Percentiles rank a stretch among this genome's conserved stretches.
phyloP scores from a whole-genome alignment of 768 basidiomycete species.

The Tylopilus balloui region DNA sequence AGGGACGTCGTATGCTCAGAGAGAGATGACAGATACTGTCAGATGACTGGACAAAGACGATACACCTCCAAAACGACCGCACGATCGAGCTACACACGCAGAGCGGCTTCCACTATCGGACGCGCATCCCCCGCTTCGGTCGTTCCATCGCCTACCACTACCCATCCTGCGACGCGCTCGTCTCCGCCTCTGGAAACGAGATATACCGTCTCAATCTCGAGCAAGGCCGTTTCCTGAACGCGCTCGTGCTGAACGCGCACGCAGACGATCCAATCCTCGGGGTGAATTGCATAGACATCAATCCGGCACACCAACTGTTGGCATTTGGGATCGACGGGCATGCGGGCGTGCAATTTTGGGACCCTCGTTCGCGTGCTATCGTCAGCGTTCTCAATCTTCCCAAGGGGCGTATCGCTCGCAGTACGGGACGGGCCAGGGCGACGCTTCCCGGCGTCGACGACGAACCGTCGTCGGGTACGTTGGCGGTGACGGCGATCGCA shows the following conservation, averaged over 20 bases:
- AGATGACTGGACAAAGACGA: conserved; percentile 98
- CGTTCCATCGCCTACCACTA: conserved; percentile 91
- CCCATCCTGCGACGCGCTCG: conserved; percentile 85
- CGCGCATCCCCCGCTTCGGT: conserved; percentile 92
- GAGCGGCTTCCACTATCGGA: conserved; percentile 86
- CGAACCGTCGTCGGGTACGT: conserved; percentile 22
- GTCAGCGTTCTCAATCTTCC: conserved; percentile 71
- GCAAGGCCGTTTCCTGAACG: conserved; percentile 88
- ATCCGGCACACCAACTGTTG: conserved; percentile 86
- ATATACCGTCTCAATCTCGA: conserved; percentile 93
- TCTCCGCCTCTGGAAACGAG: conserved; percentile 81
- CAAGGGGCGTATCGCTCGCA: conserved; percentile 43
- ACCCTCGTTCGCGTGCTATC: conserved; percentile 74
- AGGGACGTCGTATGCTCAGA: neutral
- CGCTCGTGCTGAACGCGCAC: conserved; percentile 56
- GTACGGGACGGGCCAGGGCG: conserved; percentile 32
- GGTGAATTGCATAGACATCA: conserved; percentile 89
- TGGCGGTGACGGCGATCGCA: conserved; percentile 78
- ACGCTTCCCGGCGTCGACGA: conserved; percentile 34
- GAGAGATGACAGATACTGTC: conserved; percentile 67
- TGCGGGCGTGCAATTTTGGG: conserved; percentile 94
- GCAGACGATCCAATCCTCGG: conserved; percentile 61
- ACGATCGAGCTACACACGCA: conserved; percentile 93
- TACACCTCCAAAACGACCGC: conserved; percentile 95
- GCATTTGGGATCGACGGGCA: conserved; percentile 86